These are phyloP conservation scores for Paracorniculantispora psalliotae DNA, from an alignment of 2,329 filamentous ascomycete genomes.

Conservation along the genomic window DNA sequence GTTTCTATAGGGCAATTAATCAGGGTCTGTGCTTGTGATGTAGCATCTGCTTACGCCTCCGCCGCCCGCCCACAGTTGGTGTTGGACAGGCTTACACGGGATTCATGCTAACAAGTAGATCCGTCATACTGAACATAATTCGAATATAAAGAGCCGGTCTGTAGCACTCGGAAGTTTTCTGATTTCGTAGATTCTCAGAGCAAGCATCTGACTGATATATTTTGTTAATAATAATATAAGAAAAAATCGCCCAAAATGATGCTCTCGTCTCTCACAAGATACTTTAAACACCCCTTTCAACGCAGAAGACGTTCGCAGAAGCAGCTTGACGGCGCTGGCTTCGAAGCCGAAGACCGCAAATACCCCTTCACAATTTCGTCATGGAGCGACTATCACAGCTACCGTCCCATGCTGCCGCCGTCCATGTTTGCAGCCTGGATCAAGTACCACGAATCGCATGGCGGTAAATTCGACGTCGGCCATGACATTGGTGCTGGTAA, in stretches of 20 bases:
- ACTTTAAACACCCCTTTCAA: slow-evolving; percentile 1
- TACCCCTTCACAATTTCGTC: slow-evolving; percentile 12
- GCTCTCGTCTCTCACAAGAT: not conserved
- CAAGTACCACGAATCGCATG: slow-evolving; percentile 5
- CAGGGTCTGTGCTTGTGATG: not conserved
- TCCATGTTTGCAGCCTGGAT: slow-evolving; percentile 13
- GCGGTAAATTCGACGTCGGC: slow-evolving; percentile 6
- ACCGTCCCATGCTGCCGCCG: slow-evolving; percentile 3
- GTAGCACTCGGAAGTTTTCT: not conserved
- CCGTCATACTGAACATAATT: not conserved
- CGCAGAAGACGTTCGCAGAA: not conserved
- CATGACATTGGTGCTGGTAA: slow-evolving; percentile 12
- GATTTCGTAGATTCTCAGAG: not conserved
- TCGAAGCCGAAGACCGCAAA: slow-evolving; percentile 5
- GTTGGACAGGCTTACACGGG: not conserved
- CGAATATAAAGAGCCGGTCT: not conserved
- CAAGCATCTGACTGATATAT: not conserved
- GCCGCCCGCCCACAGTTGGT: not conserved
- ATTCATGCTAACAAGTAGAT: not conserved
- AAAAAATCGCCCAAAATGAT: not conserved
- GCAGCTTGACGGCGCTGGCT: not conserved
- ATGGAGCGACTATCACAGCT: slow-evolving; percentile 10
- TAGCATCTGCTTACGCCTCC: slow-evolving; percentile 3
- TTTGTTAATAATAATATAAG: not conserved
- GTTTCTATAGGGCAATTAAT: not conserved